A percentile compares a stretch with the other conserved stretches of the same genome.
Evolutionary conservation across 805 yeast species (phyloP).

Genomic region (Dipodascus geniculatus): DNA sequence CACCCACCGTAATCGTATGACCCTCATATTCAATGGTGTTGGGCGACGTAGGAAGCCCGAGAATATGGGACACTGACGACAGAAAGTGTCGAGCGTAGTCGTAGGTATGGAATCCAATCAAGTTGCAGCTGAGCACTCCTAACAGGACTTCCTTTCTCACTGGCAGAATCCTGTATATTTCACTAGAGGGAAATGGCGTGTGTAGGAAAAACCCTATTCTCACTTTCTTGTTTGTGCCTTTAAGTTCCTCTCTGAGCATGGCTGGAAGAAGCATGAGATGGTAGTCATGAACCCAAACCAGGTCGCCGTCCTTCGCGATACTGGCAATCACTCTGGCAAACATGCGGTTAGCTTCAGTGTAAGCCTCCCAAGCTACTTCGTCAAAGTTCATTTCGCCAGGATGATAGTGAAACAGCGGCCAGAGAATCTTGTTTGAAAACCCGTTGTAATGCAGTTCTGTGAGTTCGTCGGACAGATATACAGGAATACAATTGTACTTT

Average conservation of each 20-base stretch:
- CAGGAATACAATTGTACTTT: conserved; percentile 82
- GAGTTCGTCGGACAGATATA: conserved; percentile 73
- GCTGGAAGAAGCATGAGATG: conserved; percentile 93
- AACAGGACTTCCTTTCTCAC: conserved; percentile 84
- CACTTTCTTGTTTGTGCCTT: conserved; percentile 35
- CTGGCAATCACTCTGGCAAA: conserved; percentile 68
- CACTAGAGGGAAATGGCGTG: conserved; percentile 97
- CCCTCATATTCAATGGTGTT: conserved; percentile 77
- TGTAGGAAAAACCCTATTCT: conserved; percentile 89
- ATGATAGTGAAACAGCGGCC: conserved; percentile 98
- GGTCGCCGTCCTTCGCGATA: conserved; percentile 66
- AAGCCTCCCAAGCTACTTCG: conserved; percentile 96
- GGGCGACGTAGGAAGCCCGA: conserved; percentile 75
- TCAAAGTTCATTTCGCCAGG: conserved; percentile 99
- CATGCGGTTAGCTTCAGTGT: conserved; percentile 77
- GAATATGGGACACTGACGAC: conserved; percentile 74
- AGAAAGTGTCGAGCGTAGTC: conserved; percentile 96
- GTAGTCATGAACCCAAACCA: conserved; percentile 97
- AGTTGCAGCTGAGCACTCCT: conserved; percentile 88
- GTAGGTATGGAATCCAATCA: conserved; percentile 97
- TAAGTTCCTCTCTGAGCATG: conserved; percentile 58
- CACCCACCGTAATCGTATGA: conserved; percentile 75
- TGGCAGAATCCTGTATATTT: conserved; percentile 89
- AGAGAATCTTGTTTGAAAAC: conserved; percentile 82
- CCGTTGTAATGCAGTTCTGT: conserved; percentile 97